These are phyloP conservation scores for Dalbergia cochinchinensis DNA, from an alignment of 306 rosid genomes.

Conservation along the genomic window DNA sequence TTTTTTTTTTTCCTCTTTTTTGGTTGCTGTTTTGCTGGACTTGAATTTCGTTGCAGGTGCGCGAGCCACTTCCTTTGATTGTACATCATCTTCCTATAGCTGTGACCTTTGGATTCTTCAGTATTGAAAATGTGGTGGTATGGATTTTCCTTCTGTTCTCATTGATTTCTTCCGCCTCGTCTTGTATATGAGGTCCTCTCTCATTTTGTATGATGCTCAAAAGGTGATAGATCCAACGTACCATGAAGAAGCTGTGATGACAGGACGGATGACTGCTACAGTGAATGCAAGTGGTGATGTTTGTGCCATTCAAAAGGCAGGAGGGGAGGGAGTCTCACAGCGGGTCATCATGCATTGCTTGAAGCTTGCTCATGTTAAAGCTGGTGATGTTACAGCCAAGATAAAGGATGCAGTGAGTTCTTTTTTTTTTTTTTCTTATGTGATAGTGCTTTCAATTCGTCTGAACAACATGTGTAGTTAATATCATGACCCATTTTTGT, in stretches of 20 bases:
- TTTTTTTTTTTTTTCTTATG: not conserved
- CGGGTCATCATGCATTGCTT: conserved; percentile 79
- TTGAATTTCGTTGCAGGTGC: conserved; percentile 63
- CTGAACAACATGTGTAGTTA: not conserved
- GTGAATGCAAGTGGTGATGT: conserved; percentile 84
- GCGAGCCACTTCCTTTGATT: conserved; percentile 87
- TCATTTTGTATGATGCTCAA: conserved; percentile 36
- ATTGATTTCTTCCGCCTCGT: conserved; percentile 20
- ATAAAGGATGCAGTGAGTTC: conserved; percentile 80
- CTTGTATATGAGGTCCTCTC: not conserved
- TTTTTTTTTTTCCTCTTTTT: not conserved
- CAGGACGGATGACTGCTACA: conserved; percentile 91
- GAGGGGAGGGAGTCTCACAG: conserved; percentile 77
- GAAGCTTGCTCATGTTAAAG: conserved; percentile 87
- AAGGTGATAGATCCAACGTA: conserved; percentile 94
- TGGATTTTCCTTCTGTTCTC: not conserved
- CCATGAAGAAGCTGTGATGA: conserved; percentile 89
- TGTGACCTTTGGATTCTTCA: conserved; percentile 88
- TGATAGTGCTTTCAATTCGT: conserved; percentile 24
- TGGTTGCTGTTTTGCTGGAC: not conserved
- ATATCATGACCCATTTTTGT: conserved; percentile 27
- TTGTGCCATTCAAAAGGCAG: conserved; percentile 95
- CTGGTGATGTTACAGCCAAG: conserved; percentile 78
- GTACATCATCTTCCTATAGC: conserved; percentile 95
- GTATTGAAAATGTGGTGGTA: conserved; percentile 74